Percentiles rank a stretch among this genome's conserved stretches.
Conservation (phyloP, 1,284 basidiomycete genomes). For the Ustilago curta region DNA sequence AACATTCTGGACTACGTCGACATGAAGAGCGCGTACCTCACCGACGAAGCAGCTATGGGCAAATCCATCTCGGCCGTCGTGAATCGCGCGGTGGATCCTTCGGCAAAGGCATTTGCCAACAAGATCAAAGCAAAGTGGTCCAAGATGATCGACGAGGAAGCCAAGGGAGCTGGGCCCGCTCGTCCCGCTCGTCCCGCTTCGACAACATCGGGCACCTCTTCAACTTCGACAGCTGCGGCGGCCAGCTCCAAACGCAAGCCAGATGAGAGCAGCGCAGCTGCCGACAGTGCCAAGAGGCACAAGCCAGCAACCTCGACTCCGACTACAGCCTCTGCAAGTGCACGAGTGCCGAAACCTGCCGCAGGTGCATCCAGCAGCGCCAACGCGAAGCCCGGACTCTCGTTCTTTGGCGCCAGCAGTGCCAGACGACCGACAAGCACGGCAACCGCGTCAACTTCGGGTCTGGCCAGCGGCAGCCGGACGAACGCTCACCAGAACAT, state of each 20-base stretch:
- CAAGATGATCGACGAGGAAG: constrained; percentile 35
- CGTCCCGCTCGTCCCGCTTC: neutral
- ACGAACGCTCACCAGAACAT: constrained; percentile 21
- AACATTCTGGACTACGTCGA: constrained; percentile 39
- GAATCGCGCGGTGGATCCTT: constrained; percentile 33
- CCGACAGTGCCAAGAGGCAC: constrained; percentile 35
- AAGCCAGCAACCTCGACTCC: constrained; percentile 14
- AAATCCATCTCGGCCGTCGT: constrained; percentile 53
- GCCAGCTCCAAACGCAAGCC: constrained; percentile 29
- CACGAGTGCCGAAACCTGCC: constrained; percentile 5
- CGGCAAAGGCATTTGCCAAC: constrained; percentile 35
- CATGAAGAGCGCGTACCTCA: constrained; percentile 49
- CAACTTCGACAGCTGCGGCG: neutral
- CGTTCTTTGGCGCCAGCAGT: constrained; percentile 21
- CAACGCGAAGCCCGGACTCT: constrained; percentile 20
- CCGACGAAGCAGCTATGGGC: constrained; percentile 54
- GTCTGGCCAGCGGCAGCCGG: constrained; percentile 3
- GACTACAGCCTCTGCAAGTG: constrained; percentile 2
- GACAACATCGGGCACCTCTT: constrained; percentile 1
- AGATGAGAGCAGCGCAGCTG: constrained; percentile 7
- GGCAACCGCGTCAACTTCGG: neutral
- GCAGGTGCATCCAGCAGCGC: constrained; percentile 12
- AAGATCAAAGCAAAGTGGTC: constrained; percentile 52
- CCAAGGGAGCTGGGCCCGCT: neutral
- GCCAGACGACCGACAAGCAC: constrained; percentile 9